A percentile compares a stretch with the other conserved stretches of the same genome.
These are phyloP conservation scores for Saksenaea vasiformis DNA, from an alignment of 371 early-diverging fungal genomes.

Conservation along the genomic window DNA sequence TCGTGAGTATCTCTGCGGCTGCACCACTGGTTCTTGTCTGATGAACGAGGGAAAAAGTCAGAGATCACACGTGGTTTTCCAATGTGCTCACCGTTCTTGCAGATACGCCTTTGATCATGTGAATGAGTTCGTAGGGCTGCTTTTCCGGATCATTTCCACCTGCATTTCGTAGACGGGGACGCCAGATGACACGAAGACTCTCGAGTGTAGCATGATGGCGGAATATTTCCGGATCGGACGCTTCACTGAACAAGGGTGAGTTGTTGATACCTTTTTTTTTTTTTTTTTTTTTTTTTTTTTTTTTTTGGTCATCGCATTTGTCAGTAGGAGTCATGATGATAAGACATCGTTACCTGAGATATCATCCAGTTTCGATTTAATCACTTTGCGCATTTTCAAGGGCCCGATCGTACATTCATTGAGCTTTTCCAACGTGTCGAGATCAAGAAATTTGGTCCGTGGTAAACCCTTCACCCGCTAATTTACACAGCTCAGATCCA, in stretches of 20 bases:
- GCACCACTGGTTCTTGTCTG: conserved; percentile 43
- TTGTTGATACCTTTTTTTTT: conserved; percentile 31
- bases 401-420: conserved; percentile 38
- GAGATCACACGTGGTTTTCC: not conserved
- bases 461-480: conserved; percentile 34
- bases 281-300: no score
- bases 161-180: conserved; percentile 46
- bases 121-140: conserved; percentile 26
- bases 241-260: conserved; percentile 49
- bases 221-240: conserved; percentile 62
- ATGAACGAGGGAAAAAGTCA: not conserved
- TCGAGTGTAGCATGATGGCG: conserved; percentile 60
- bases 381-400: conserved; percentile 57
- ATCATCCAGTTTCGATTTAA: conserved; percentile 67
- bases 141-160: conserved; percentile 17
- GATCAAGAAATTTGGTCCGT: conserved; percentile 34
- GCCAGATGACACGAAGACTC: conserved; percentile 61
- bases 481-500: not conserved
- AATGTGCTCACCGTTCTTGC: conserved; percentile 25
- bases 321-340: not conserved
- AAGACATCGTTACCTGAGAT: conserved; percentile 45
- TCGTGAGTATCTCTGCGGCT: conserved; percentile 42
- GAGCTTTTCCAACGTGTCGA: conserved; percentile 42
- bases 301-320: no score
- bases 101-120: conserved; percentile 40